Conservation (phyloP, 31 red algal genomes). For the Odonthalia washingtoniensis region DNA sequence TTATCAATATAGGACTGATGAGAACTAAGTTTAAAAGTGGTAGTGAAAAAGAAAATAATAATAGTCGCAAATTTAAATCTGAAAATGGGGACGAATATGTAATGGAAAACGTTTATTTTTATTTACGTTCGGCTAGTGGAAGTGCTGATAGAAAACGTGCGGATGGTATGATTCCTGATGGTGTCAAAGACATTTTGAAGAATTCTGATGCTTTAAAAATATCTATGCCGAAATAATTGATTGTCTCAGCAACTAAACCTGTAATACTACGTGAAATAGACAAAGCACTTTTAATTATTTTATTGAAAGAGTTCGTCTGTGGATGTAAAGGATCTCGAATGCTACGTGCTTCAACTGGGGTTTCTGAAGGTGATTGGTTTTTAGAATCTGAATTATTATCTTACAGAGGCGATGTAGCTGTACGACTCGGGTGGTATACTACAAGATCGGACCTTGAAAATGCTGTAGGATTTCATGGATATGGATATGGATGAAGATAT, state of each 20-base stretch:
- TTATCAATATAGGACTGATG: background rate
- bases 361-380: slow-evolving; percentile 80
- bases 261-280: slow-evolving; percentile 58
- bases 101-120: background rate
- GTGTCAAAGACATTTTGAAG: background rate
- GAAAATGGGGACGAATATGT: background rate
- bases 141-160: background rate
- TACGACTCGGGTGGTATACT: slow-evolving; percentile 76
- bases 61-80: no score
- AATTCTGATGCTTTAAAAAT: background rate
- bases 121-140: background rate
- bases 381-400: slow-evolving; percentile 62
- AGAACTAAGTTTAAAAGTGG: background rate
- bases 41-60: background rate
- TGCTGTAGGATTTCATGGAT: slow-evolving; percentile 70
- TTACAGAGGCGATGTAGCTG: slow-evolving; percentile 38
- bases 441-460: slow-evolving; percentile 69
- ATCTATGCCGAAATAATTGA: slow-evolving; percentile 35
- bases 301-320: slow-evolving; percentile 1
- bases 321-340: slow-evolving; percentile 75
- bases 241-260: slow-evolving; percentile 24
- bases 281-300: slow-evolving; percentile 51
- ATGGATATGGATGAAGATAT: slow-evolving; percentile 68
- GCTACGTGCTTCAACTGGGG: slow-evolving; percentile 64
- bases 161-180: background rate